Conservation (phyloP, 1,284 basidiomycete species). For the Fomitiporia mediterranea region DNA sequence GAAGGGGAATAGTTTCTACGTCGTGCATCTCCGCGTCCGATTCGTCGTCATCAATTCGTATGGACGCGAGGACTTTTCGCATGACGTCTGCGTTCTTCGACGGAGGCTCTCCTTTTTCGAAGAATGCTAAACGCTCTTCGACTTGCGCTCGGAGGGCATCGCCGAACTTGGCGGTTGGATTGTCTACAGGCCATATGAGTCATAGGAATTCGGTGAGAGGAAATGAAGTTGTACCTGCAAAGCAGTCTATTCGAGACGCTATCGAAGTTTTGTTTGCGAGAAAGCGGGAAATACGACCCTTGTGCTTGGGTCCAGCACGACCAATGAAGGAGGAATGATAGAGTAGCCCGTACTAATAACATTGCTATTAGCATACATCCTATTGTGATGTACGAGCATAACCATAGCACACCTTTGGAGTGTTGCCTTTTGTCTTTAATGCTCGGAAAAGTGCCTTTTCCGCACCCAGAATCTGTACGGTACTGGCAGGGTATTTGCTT, state of each 20-base stretch:
- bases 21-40: conserved; percentile 59
- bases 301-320: conserved; percentile 91
- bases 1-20: conserved; percentile 47
- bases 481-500: conserved; percentile 98
- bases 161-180: conserved; percentile 90
- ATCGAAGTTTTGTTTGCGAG: conserved; percentile 99
- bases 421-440: conserved; percentile 98
- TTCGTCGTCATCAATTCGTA: conserved; percentile 69
- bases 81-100: conserved; percentile 49
- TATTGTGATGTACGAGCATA: background rate
- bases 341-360: conserved; percentile 78
- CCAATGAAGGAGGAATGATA: conserved; percentile 97
- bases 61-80: conserved; percentile 69
- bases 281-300: conserved; percentile 97
- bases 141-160: conserved; percentile 93
- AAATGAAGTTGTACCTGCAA: conserved; percentile 54
- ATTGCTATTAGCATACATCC: background rate
- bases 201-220: background rate
- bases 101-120: conserved; percentile 75
- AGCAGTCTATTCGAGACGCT: conserved; percentile 97
- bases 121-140: conserved; percentile 93
- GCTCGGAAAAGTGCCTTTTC: conserved; percentile 98
- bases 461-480: conserved; percentile 96
- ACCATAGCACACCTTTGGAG: conserved; percentile 73
- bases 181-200: conserved; percentile 43